Base-by-base conservation (phyloP, 2,329 filamentous ascomycete genomes). In the Diplodia corticola region DNA sequence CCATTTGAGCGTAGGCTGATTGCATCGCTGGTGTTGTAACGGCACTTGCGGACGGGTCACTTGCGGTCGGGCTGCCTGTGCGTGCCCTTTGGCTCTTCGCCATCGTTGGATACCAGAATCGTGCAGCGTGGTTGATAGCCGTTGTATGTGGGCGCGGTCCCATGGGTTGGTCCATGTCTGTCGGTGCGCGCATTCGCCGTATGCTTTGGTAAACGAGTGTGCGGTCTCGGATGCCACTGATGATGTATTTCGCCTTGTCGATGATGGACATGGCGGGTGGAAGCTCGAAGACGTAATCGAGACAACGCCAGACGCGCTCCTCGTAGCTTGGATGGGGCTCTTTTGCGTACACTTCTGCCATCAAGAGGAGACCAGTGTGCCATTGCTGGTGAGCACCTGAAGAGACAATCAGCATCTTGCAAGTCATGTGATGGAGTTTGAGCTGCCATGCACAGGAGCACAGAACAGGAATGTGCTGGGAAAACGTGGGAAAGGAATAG, bases 251-350 rank as follows among this genome's bases (percentile, higher is more conserved):
- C 12, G 83, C 84, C 73, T 92, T 92, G 50, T 85, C 80, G 20
- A 83, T 80, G 3, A 82, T 82, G 13, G 83, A 75, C 49, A 85
- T 74, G 37, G 80, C 75, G 5, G 81, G 73, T 35, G 89, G 83
- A 30, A 88, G 79, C 60, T 87, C 84, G 73, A 91, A 93, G 26
- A 91, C 87, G 73, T 88, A 92, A 73, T 93, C 89, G 28, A 92
- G 79, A 71, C 88, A 89, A 37, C 80, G 79, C 89, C 90, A 92
- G 67, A 92, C 89, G 9, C 89, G 84, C 26, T 85, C 83, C 1
- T 87, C 86, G 68, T 90, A 83, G 60, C 80, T 81, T 60, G 82
- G 82, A 55, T 84, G 81, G 63, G 83, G 78, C 0, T 87, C 85
- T 48, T 83, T 82, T 54, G 84, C 83, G 73, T 87, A 89, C 4